Conservation (phyloP, 768 basidiomycete genomes). For the Xanthoconium stramineum region DNA sequence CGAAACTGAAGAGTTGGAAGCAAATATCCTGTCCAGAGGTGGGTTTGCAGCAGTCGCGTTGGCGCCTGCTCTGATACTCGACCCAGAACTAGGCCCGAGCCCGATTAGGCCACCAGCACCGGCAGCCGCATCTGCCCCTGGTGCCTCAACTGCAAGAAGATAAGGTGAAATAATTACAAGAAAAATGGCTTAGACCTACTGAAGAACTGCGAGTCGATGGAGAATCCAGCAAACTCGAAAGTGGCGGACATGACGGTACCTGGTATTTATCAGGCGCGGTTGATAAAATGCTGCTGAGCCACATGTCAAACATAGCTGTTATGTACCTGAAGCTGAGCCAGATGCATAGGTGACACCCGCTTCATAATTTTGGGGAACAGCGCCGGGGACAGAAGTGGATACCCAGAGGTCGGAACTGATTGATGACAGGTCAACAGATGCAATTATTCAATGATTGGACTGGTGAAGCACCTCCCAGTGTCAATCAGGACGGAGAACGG, state of each 20-base stretch:
- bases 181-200: slow-evolving; percentile 1
- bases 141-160: slow-evolving; percentile 19
- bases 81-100: slow-evolving; percentile 62
- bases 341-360: slow-evolving; percentile 51
- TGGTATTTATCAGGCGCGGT: slow-evolving; percentile 2
- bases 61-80: slow-evolving; percentile 39
- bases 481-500: slow-evolving; percentile 38
- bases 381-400: slow-evolving; percentile 40
- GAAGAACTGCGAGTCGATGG: slow-evolving; percentile 42
- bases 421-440: slow-evolving; percentile 4
- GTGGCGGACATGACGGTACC: slow-evolving; percentile 30
- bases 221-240: slow-evolving; percentile 37
- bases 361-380: slow-evolving; percentile 36
- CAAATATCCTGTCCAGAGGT: slow-evolving; percentile 64
- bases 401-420: slow-evolving; percentile 66
- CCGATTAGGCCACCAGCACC: slow-evolving; percentile 43
- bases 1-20: slow-evolving; percentile 51
- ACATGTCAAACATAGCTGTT: background rate
- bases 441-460: background rate
- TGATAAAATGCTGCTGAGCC: background rate
- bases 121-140: slow-evolving; percentile 1
- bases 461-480: slow-evolving; percentile 40
- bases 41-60: slow-evolving; percentile 43
- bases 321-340: slow-evolving; percentile 52
- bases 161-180: slow-evolving; percentile 1